These are phyloP conservation scores for Thyridium curvatum DNA, from an alignment of 2,329 filamentous ascomycete genomes.

Conservation along the genomic window DNA sequence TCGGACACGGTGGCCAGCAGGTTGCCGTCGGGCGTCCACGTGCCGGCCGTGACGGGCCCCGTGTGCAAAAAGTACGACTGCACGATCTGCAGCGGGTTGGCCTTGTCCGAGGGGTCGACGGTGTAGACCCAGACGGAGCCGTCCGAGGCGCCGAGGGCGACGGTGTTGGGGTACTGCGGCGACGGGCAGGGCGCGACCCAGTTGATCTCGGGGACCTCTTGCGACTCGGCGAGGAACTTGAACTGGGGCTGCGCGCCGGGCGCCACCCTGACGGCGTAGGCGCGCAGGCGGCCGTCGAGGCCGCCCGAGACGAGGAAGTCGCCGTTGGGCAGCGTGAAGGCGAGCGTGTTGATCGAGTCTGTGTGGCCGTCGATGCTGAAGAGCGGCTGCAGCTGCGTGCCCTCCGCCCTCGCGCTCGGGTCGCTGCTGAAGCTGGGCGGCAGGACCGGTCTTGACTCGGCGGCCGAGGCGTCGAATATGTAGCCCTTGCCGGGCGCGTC, in stretches of 20 bases:
- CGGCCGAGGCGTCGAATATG: conserved; percentile 69
- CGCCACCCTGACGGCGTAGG: conserved; percentile 51
- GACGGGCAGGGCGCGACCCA: conserved; percentile 77
- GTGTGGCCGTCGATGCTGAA: conserved; percentile 82
- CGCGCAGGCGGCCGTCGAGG: conserved; percentile 75
- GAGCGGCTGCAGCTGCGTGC: conserved; percentile 56
- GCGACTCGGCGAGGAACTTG: conserved; percentile 66
- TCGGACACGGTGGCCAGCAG: conserved; percentile 85
- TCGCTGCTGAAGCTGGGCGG: conserved; percentile 68
- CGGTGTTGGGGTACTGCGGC: conserved; percentile 64
- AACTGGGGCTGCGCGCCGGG: conserved; percentile 34
- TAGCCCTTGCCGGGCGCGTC: conserved; percentile 72
- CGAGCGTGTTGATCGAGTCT: conserved; percentile 82
- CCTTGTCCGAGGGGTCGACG: conserved; percentile 59
- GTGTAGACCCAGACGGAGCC: conserved; percentile 95
- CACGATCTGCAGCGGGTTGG: conserved; percentile 67
- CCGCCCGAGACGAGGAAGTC: conserved; percentile 84
- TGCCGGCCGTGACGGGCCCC: conserved; percentile 76
- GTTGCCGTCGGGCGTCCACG: conserved; percentile 83
- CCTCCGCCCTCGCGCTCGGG: conserved; percentile 39
- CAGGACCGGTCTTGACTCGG: conserved; percentile 60
- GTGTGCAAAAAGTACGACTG: conserved; percentile 93
- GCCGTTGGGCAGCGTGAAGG: conserved; percentile 77
- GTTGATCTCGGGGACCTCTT: conserved; percentile 93
- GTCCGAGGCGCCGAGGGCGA: conserved; percentile 84